Percentiles rank a stretch among this genome's conserved stretches.
These are phyloP conservation scores for Botrytis paeoniae DNA, from an alignment of 2,329 filamentous ascomycete species.

Conservation along the genomic window DNA sequence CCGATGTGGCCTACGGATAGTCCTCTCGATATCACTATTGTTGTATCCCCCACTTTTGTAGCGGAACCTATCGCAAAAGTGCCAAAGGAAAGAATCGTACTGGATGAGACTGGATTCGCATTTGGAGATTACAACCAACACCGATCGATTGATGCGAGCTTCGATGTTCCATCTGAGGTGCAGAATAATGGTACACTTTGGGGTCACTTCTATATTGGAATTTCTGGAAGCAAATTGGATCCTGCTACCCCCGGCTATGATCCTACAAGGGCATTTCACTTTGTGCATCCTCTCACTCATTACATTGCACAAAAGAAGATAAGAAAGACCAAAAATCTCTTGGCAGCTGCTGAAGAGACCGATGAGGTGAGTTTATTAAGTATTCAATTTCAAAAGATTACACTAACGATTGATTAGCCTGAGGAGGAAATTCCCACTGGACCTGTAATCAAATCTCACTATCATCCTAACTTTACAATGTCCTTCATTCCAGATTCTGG, in stretches of 20 bases:
- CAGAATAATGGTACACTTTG: slow-evolving; percentile 92
- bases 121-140: slow-evolving; percentile 77
- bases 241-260: slow-evolving; percentile 72
- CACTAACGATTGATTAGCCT: slow-evolving; percentile 46
- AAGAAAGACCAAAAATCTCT: slow-evolving; percentile 80
- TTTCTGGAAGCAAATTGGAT: slow-evolving; percentile 73
- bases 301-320: slow-evolving; percentile 90
- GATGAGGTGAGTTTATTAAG: slow-evolving; percentile 45
- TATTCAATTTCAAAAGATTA: slow-evolving; percentile 35
- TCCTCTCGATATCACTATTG: slow-evolving; percentile 77
- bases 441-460: slow-evolving; percentile 78
- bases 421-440: slow-evolving; percentile 52
- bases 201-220: slow-evolving; percentile 87
- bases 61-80: slow-evolving; percentile 65
- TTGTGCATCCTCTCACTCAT: slow-evolving; percentile 80
- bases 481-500: slow-evolving; percentile 82
- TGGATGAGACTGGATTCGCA: slow-evolving; percentile 77
- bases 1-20: slow-evolving; percentile 86
- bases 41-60: slow-evolving; percentile 72
- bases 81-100: slow-evolving; percentile 65
- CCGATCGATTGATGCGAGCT: slow-evolving; percentile 71
- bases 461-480: slow-evolving; percentile 91
- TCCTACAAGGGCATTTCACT: slow-evolving; percentile 73
- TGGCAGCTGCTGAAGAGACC: slow-evolving; percentile 52
- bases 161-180: slow-evolving; percentile 73